Conservation (phyloP, 805 yeast species). For the Myxozyma udenii region DNA sequence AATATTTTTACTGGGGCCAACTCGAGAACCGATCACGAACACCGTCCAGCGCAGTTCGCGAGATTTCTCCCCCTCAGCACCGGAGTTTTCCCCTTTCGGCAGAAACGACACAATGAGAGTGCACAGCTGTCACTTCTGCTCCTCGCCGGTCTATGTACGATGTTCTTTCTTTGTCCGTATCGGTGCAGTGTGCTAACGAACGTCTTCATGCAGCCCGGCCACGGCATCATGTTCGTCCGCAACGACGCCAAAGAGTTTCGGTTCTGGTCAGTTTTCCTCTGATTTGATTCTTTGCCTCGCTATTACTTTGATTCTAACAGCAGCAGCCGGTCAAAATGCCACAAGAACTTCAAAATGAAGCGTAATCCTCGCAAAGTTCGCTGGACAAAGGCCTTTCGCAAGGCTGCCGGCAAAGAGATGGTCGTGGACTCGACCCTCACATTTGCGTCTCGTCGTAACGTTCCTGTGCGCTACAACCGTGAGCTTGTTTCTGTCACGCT, state of each 20-base stretch:
- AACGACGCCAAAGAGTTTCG: constrained; percentile 97
- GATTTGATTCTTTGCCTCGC: not conserved
- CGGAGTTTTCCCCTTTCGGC: no score
- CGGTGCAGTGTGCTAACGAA: not conserved
- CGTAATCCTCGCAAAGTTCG: constrained; percentile 89
- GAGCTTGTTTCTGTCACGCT: constrained; percentile 91
- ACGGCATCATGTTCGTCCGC: constrained; percentile 94
- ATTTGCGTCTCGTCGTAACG: constrained; percentile 95
- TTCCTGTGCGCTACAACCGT: constrained; percentile 96
- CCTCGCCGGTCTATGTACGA: constrained; percentile 78
- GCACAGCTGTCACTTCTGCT: constrained; percentile 91
- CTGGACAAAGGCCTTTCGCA: constrained; percentile 99
- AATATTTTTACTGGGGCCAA: no score
- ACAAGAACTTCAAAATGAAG: constrained; percentile 94
- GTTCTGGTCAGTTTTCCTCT: constrained; percentile 55
- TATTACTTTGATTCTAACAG: not conserved
- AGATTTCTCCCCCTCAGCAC: no score
- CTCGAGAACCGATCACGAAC: no score
- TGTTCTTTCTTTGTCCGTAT: constrained; percentile 26
- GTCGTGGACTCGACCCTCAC: constrained; percentile 96
- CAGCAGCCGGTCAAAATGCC: constrained; percentile 81
- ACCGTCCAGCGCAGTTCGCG: no score
- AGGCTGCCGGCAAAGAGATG: constrained; percentile 97
- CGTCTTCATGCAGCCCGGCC: constrained; percentile 31
- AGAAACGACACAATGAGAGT: constrained; percentile 65